Base-by-base conservation (phyloP, 2,329 filamentous ascomycete species). In the Ilyonectria sp. region DNA sequence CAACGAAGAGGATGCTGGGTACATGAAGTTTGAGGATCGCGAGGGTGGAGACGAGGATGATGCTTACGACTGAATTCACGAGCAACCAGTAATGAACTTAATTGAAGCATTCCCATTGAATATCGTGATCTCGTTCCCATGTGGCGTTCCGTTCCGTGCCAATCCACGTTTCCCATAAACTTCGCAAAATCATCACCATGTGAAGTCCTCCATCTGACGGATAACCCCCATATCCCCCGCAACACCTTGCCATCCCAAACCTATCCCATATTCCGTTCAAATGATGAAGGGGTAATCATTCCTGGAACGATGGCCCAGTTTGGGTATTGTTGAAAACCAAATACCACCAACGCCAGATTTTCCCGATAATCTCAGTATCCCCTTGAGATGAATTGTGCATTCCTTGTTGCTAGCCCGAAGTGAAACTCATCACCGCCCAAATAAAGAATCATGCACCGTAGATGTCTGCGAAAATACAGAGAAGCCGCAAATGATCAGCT, bases 11-110 rank as follows among this genome's bases (percentile, higher is more conserved):
- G 79, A 75, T 6, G 73, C 70, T 10, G 80, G 87, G 50, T 98
- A 96, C 75, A 91, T 98, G 88, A 84, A 87, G 21, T 97, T 97
- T 78, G 88, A 91, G 55, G 93, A 96, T 67, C 87, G 94, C 26
- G 91, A 94, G 76, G 86, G 85, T 15, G 83, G 81, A 66, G 87
- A 87, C 35, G 90, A 93, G 62, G 87, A 89, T 43, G 86, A 89
- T 61, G 79, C 84, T 55, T 87, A 87, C 69, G 83, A 88, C 58
- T 76, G 72, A 63, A 70, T 15, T 26, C 15, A 23, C 50, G 2
- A 17, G 37, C 21, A 23, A 49, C 7, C 35, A 44, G 57, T 60
- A 52, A 69, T 44, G 64, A 52, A 59, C 62, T 59, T 33, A 63
- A 46, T 44, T 57, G 11, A 33, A 55, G 31, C 40, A 21, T 53